Percentiles rank a stretch among this genome's conserved stretches.
phyloP scores from a whole-genome alignment of 106 monocot species.

The Alisma plantagoaquatica region DNA sequence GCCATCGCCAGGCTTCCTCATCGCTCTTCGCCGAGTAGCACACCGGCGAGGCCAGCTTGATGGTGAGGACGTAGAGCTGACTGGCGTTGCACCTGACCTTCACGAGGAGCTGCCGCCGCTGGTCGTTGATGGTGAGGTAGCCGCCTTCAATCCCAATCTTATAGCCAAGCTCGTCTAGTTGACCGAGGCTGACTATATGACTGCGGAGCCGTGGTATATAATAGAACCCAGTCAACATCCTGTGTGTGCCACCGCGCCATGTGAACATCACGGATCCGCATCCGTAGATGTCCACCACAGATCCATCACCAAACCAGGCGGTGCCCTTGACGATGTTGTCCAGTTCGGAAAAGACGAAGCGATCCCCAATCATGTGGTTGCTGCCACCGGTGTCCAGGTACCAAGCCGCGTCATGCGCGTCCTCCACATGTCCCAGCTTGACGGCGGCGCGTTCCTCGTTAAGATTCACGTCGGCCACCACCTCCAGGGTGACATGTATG shows the following conservation, averaged over 20 bases:
- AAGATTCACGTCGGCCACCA: too few species aligned
- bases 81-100: background rate
- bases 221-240: background rate
- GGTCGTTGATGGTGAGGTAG: too few species aligned
- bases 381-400: background rate
- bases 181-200: background rate
- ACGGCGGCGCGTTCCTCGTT: background rate
- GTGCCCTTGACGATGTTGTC: background rate
- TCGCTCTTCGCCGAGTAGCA: background rate
- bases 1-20: slow-evolving; percentile 1
- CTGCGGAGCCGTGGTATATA: background rate
- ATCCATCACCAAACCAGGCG: background rate
- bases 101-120: background rate
- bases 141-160: too few species aligned
- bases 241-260: background rate
- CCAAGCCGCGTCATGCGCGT: background rate
- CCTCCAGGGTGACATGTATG: too few species aligned
- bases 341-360: background rate
- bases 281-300: background rate
- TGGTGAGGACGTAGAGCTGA: background rate
- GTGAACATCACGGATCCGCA: too few species aligned
- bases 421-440: background rate
- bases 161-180: too few species aligned
- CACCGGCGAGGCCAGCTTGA: background rate
- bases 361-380: background rate